These are phyloP conservation scores for Monilinia laxa DNA, from an alignment of 2,329 filamentous ascomycete genomes.

Conservation along the genomic window DNA sequence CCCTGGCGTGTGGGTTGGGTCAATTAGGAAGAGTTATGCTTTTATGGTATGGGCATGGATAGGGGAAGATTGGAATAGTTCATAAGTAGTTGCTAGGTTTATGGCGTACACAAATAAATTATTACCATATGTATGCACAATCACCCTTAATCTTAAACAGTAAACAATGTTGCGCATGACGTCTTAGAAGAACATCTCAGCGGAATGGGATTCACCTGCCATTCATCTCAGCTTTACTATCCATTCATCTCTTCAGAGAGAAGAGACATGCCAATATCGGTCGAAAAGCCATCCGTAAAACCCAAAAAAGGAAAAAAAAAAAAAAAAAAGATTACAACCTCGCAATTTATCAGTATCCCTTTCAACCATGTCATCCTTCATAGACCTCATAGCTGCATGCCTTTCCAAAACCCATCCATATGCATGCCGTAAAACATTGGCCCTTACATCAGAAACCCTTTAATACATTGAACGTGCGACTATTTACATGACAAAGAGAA, in stretches of 20 bases:
- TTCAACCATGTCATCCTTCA: not conserved
- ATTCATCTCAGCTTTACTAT: conserved; percentile 3
- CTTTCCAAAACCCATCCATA: conserved; percentile 10
- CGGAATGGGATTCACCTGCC: not conserved
- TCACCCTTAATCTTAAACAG: not conserved
- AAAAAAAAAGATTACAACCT: not conserved
- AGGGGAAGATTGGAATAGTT: not conserved
- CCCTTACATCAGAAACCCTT: conserved; percentile 13
- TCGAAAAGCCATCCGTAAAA: not conserved
- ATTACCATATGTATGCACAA: not conserved
- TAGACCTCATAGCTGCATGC: not conserved
- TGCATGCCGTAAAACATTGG: conserved; percentile 6
- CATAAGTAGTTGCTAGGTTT: not conserved
- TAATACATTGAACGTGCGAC: conserved; percentile 18
- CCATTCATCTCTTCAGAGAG: conserved; percentile 5
- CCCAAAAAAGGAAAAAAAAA: not conserved
- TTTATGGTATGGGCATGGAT: not conserved
- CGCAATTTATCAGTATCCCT: not conserved
- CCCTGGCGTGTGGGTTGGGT: not conserved
- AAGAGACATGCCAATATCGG: not conserved
- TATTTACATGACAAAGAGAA: conserved; percentile 60
- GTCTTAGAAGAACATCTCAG: not conserved
- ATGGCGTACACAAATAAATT: not conserved
- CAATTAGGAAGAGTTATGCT: not conserved
- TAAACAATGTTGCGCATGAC: not conserved